Evolutionary conservation across 768 basidiomycete species (phyloP), one percentile per base, ranked within the genome.

Genomic region (Chalciporus chontae): DNA sequence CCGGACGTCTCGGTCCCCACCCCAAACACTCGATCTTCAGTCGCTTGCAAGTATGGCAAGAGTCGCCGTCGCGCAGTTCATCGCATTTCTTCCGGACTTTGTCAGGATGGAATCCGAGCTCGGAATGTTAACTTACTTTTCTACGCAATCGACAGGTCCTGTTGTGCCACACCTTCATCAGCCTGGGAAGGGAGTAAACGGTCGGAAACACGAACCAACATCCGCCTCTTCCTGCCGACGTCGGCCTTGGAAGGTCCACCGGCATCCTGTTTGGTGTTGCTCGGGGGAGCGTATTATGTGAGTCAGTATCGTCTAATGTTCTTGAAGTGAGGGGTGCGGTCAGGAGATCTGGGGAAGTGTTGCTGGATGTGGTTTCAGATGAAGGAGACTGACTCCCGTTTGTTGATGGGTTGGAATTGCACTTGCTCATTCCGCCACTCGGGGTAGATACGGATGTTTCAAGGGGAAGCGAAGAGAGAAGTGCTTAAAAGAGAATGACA

Each of bases 101-200:
- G 51, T 57, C 43, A 54, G 18, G 50, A 26, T 27, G 31, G 38
- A 42, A 43, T 3, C 32, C 8, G 13, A 0, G 3, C 27, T 3
- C 5, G 13, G 26, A 38, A 0, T 34, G n/a, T 34, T 5, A 38
- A 40, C 65, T 53, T 59, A 90, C 88, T 76, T 90, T 91, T 72
- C 89, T 77, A 54, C 89, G 80, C 39, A 91, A 70, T 24, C 89
- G 81, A 69, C 89, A 91, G 45, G 89, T 91, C 89, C 89, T 91
- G 34, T 32, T 17, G 15, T 43, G 31, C 8, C 11, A 15, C 24
- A 17, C 9, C 14, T 50, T 18, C 19, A 36, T 65, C 37, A 63
- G 57, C 38, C 9, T 32, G 21, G 23, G 18, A 14, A 8, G 19
- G 24, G 18, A 40, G 3, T 36, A 46, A 49, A 7, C 43, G 39